Conservation (phyloP, 2,329 filamentous ascomycete genomes). For the Fusarium buxicola region DNA sequence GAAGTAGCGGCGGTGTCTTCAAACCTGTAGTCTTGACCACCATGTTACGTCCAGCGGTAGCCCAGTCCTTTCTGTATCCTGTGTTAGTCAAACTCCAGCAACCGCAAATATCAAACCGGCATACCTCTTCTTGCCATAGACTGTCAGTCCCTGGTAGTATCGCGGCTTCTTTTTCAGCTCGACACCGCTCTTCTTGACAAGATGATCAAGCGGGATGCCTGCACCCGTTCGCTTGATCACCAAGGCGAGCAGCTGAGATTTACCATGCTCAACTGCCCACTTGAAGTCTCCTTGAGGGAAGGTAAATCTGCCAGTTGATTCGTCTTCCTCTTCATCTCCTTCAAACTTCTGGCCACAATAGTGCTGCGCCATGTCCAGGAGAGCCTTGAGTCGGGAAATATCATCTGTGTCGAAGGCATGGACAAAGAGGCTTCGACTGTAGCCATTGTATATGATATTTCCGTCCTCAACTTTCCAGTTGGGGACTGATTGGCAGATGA, state of each 20-base stretch:
- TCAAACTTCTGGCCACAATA: constrained; percentile 55
- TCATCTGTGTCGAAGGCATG: constrained; percentile 67
- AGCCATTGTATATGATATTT: constrained; percentile 22
- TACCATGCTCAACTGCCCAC: constrained; percentile 59
- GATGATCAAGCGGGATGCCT: constrained; percentile 74
- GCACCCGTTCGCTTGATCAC: constrained; percentile 75
- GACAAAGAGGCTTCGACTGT: constrained; percentile 49
- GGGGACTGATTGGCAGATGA: constrained; percentile 59
- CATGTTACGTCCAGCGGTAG: constrained; percentile 67
- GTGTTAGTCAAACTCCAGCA: constrained; percentile 23
- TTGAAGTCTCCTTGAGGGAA: constrained; percentile 58
- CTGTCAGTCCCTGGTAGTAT: constrained; percentile 81
- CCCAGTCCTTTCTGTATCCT: constrained; percentile 72
- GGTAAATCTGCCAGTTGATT: constrained; percentile 49
- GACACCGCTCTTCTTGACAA: constrained; percentile 74
- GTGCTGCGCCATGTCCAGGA: constrained; percentile 66
- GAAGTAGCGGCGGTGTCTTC: constrained; percentile 68
- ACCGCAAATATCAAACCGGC: neutral
- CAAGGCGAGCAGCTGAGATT: constrained; percentile 68
- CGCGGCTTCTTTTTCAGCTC: constrained; percentile 72
- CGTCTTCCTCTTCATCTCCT: constrained; percentile 51
- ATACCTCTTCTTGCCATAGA: constrained; percentile 77
- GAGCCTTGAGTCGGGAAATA: constrained; percentile 62
- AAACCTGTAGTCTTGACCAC: constrained; percentile 54
- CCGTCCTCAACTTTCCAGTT: constrained; percentile 50